A percentile compares a stretch with the other conserved stretches of the same genome.
Evolutionary conservation across 2,329 filamentous ascomycete species (phyloP).

Genomic region (Aspergillus felis): DNA sequence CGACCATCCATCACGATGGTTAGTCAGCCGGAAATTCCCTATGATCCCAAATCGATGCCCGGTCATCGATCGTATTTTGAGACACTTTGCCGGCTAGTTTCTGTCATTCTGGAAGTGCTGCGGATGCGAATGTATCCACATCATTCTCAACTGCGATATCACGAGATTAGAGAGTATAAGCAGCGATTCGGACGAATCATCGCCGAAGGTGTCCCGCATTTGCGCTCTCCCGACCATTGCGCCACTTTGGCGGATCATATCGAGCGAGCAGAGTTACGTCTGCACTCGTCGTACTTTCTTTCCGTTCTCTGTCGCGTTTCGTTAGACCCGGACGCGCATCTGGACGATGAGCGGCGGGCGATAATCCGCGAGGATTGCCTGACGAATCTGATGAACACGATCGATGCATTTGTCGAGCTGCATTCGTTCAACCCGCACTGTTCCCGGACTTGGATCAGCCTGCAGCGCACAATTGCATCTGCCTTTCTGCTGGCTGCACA

Average conservation of each 20-base stretch:
- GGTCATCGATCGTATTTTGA: conserved; percentile 53
- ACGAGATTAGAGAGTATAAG: conserved; percentile 52
- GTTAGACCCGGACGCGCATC: conserved; percentile 39
- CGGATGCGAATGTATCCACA: conserved; percentile 49
- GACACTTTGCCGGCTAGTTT: conserved; percentile 52
- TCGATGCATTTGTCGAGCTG: conserved; percentile 56
- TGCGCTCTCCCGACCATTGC: conserved; percentile 47
- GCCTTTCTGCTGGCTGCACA: conserved; percentile 37
- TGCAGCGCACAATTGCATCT: conserved; percentile 40
- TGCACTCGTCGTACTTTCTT: conserved; percentile 59
- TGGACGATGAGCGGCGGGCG: conserved; percentile 34
- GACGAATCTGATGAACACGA: conserved; percentile 48
- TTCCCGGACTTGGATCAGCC: conserved; percentile 40
- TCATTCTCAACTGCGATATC: conserved; percentile 46
- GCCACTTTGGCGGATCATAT: conserved; percentile 45
- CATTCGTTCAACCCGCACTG: conserved; percentile 34
- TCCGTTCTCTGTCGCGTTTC: conserved; percentile 57
- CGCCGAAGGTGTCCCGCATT: conserved; percentile 53
- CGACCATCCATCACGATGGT: conserved; percentile 52
- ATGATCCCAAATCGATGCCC: conserved; percentile 48
- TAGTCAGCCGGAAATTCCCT: conserved; percentile 45
- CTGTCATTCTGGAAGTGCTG: conserved; percentile 51
- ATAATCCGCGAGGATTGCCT: conserved; percentile 50
- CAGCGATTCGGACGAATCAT: conserved; percentile 54
- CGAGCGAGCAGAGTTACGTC: conserved; percentile 55